phyloP scores from a whole-genome alignment of 192 early-diverging fungal species.

The Powellomyces hirtus region DNA sequence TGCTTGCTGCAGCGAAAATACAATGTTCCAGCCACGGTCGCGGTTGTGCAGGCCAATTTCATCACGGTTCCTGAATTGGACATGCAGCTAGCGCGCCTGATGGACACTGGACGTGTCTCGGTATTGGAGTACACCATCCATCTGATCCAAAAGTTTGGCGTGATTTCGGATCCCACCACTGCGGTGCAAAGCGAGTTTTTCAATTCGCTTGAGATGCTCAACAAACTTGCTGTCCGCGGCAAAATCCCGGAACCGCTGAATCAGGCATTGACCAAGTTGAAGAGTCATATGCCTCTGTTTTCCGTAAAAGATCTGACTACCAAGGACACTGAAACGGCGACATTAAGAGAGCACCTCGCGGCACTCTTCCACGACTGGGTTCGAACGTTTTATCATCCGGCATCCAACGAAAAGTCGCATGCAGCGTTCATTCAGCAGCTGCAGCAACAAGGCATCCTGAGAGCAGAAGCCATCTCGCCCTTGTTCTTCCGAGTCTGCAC shows the following conservation, averaged over 20 bases:
- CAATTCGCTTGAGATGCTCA: constrained; percentile 73
- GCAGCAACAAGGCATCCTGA: constrained; percentile 71
- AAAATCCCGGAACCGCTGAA: constrained; percentile 54
- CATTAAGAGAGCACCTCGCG: constrained; percentile 59
- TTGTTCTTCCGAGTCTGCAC: constrained; percentile 90
- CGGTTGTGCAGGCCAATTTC: constrained; percentile 77
- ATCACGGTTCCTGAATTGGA: constrained; percentile 81
- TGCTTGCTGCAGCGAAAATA: constrained; percentile 76
- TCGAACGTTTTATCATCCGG: constrained; percentile 66
- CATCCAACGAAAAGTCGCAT: constrained; percentile 69
- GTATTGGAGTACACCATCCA: constrained; percentile 77
- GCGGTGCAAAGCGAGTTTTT: constrained; percentile 45
- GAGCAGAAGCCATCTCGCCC: constrained; percentile 72
- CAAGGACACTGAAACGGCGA: constrained; percentile 51
- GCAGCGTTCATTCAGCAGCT: constrained; percentile 65
- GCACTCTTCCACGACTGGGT: constrained; percentile 82
- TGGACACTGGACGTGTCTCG: constrained; percentile 69
- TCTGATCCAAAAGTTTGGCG: constrained; percentile 64
- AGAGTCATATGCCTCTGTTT: constrained; percentile 31
- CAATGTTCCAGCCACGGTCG: constrained; percentile 79
- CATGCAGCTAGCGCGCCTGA: constrained; percentile 78
- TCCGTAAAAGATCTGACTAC: constrained; percentile 35
- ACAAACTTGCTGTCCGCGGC: constrained; percentile 60
- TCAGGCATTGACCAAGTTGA: constrained; percentile 58
- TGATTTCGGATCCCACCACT: constrained; percentile 46